Evolutionary conservation across 768 basidiomycete genomes (phyloP).

Genomic region (Suillus sp.): DNA sequence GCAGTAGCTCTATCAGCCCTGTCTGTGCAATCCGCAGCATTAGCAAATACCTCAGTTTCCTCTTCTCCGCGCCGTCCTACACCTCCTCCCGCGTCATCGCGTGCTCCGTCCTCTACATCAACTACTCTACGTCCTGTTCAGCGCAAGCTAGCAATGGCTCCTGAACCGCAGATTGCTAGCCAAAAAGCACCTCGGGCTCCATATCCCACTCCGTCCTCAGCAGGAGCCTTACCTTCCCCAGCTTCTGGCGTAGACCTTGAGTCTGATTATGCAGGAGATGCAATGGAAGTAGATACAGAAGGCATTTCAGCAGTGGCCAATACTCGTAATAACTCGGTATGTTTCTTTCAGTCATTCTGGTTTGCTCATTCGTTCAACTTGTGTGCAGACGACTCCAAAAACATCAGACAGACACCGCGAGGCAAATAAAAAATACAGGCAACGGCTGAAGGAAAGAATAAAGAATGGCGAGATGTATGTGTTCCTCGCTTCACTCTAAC

Average conservation of each 20-base stretch:
- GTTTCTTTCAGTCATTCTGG: not conserved
- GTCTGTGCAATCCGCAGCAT: not conserved
- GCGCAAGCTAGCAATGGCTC: not conserved
- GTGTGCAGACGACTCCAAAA: not conserved
- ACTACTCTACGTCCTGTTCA: not conserved
- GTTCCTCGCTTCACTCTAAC: not conserved
- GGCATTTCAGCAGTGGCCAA: not conserved
- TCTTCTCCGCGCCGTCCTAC: not conserved
- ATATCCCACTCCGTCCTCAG: not conserved
- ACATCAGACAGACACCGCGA: not conserved
- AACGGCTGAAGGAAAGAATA: conserved; percentile 6
- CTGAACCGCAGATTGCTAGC: not conserved
- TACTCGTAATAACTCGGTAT: not conserved
- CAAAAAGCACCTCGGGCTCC: not conserved
- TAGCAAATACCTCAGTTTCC: not conserved
- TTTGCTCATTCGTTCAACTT: not conserved
- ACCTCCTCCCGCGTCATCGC: not conserved
- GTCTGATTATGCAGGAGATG: conserved; percentile 1
- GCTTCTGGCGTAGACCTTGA: not conserved
- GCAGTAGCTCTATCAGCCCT: not conserved
- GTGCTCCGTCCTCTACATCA: not conserved
- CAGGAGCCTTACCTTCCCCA: not conserved
- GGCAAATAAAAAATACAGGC: conserved; percentile 6
- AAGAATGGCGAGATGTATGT: conserved; percentile 8
- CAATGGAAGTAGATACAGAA: conserved; percentile 3